Conservation (phyloP, 176 grass and related monocot genomes). For the Musa itinerans region DNA sequence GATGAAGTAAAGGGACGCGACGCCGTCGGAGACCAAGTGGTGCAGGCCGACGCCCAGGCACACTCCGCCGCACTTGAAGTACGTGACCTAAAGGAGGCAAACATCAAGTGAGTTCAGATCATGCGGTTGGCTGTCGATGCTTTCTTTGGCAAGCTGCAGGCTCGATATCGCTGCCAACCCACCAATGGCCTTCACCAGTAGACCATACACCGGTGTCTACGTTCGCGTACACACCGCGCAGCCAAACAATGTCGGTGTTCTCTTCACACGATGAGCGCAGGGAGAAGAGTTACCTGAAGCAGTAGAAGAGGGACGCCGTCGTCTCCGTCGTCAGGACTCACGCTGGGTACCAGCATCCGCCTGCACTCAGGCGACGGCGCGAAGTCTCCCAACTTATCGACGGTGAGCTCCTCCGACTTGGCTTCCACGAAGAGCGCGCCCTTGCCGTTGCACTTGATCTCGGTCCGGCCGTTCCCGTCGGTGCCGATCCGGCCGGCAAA, state of each 20-base stretch:
- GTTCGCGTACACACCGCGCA: too few species aligned
- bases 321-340: constrained; percentile 51
- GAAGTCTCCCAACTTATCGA: constrained; percentile 42
- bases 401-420: constrained; percentile 22
- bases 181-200: too few species aligned
- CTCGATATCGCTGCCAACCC: too few species aligned
- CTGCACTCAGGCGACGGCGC: constrained; percentile 31
- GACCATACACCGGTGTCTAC: too few species aligned
- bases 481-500: constrained; percentile 39
- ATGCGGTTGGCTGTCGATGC: too few species aligned
- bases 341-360: constrained; percentile 31
- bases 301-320: constrained; percentile 72
- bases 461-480: constrained; percentile 16
- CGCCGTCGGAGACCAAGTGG: constrained; percentile 62
- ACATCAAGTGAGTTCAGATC: too few species aligned
- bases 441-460: constrained; percentile 58
- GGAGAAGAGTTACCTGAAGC: constrained; percentile 14
- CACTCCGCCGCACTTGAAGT: constrained; percentile 70
- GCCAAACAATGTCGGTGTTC: too few species aligned
- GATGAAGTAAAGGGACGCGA: constrained; percentile 67
- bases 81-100: too few species aligned
- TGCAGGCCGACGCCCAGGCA: constrained; percentile 78
- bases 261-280: too few species aligned
- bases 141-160: too few species aligned
- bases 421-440: constrained; percentile 49